Evolutionary conservation across 1,139 yeast genomes (phyloP).

Genomic region (Sugiyamaella grinbergsii): DNA sequence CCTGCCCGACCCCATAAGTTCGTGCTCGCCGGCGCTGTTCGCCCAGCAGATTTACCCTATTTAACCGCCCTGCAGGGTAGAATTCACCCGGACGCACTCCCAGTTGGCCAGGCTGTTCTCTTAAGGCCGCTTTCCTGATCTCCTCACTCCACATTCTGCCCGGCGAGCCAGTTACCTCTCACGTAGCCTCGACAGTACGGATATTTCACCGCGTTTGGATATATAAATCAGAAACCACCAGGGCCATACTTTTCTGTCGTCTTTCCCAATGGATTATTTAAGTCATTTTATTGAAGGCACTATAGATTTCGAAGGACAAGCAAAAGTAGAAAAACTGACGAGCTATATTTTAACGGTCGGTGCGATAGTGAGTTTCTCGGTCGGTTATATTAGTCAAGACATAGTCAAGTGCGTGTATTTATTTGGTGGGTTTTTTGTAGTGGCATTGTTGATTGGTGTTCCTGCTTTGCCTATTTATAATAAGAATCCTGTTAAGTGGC

Average conservation of each 20-base stretch:
- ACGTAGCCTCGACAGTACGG: conserved; percentile 2
- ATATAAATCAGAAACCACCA: conserved; percentile 1
- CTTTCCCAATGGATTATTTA: conserved; percentile 33
- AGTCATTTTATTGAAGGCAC: conserved; percentile 51
- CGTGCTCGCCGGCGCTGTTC: no score
- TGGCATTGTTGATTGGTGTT: conserved; percentile 48
- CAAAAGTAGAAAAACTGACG: conserved; percentile 43
- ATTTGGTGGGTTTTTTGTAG: conserved; percentile 44
- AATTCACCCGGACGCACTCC: conserved; percentile 4
- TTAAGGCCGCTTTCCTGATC: not conserved
- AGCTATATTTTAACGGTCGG: conserved; percentile 40
- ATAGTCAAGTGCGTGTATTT: conserved; percentile 45
- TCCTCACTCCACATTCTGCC: conserved; percentile 3
- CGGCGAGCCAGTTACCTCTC: not conserved
- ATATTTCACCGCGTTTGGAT: conserved; percentile 9
- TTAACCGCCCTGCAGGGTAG: conserved; percentile 1
- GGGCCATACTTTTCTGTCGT: not conserved
- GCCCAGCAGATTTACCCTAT: conserved; percentile 10
- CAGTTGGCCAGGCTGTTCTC: conserved; percentile 2
- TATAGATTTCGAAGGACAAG: conserved; percentile 66
- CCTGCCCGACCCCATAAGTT: no score
- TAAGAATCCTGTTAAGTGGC: conserved; percentile 51
- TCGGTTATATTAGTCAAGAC: conserved; percentile 52
- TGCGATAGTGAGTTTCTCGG: conserved; percentile 46
- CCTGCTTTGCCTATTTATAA: conserved; percentile 62